These are phyloP conservation scores for Eimeria nieschulzi DNA, from an alignment of 169 alveolate genomes.

Conservation along the genomic window DNA sequence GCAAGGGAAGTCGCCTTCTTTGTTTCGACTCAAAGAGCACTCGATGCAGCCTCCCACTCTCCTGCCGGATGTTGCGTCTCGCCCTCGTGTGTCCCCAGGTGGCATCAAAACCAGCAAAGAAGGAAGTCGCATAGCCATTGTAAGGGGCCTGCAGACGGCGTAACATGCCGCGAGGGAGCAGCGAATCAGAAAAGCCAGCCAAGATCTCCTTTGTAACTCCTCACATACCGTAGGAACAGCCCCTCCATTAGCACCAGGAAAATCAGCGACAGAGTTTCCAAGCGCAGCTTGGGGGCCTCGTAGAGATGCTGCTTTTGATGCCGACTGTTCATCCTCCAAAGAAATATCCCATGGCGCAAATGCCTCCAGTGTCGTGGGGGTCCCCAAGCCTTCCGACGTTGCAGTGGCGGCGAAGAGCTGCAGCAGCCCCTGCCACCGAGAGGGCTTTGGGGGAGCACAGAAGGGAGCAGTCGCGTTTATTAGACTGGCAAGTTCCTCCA, in stretches of 20 bases:
- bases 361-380: neutral
- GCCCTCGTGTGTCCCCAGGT: neutral
- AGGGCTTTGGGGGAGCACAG: constrained; percentile 43
- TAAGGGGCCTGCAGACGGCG: constrained; percentile 39
- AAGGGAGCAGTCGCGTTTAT: constrained; percentile 37
- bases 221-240: neutral
- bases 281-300: neutral
- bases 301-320: neutral
- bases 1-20: neutral
- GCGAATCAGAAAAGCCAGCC: constrained; percentile 37
- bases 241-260: neutral
- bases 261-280: neutral
- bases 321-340: neutral
- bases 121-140: constrained; percentile 29
- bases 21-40: neutral
- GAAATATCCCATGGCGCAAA: neutral
- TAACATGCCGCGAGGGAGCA: constrained; percentile 29
- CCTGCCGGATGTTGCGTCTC: neutral
- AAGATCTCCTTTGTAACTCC: constrained; percentile 16
- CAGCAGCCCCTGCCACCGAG: constrained; percentile 58
- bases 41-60: constrained; percentile 7
- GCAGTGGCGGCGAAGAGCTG: constrained; percentile 63
- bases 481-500: constrained; percentile 42
- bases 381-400: constrained; percentile 43
- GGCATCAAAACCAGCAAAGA: neutral